These are phyloP conservation scores for Hypoxylon sp. DNA, from an alignment of 2,329 filamentous ascomycete genomes.

Conservation along the genomic window DNA sequence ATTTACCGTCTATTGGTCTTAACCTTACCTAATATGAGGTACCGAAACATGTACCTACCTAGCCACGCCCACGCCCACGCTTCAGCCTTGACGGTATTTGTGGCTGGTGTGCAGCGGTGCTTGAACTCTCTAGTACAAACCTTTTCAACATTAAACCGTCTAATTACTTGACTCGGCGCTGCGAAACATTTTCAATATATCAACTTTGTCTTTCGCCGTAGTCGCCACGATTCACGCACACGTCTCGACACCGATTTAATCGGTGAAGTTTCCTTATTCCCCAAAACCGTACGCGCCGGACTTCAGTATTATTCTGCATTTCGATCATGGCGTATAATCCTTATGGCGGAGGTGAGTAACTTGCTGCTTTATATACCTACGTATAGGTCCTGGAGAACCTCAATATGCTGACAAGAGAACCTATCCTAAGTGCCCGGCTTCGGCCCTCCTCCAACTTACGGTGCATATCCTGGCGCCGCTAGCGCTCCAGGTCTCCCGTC, in stretches of 20 bases:
- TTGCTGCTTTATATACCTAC: slow-evolving; percentile 7
- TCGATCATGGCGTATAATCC: slow-evolving; percentile 71
- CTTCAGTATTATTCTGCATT: slow-evolving; percentile 9
- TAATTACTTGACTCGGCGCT: slow-evolving; percentile 20
- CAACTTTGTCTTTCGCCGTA: slow-evolving; percentile 10
- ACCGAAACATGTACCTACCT: slow-evolving; percentile 6
- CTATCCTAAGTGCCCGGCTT: slow-evolving; percentile 69
- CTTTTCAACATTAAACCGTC: slow-evolving; percentile 29
- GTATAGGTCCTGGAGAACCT: background rate
- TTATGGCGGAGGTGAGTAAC: slow-evolving; percentile 62
- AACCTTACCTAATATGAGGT: slow-evolving; percentile 17
- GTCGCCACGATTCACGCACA: slow-evolving; percentile 6
- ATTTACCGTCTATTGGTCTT: background rate
- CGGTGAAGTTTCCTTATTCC: background rate
- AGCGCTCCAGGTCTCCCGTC: slow-evolving; percentile 78
- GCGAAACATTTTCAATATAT: slow-evolving; percentile 27
- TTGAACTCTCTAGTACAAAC: slow-evolving; percentile 12
- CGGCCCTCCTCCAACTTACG: slow-evolving; percentile 81
- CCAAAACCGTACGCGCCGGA: background rate
- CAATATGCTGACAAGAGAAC: slow-evolving; percentile 41
- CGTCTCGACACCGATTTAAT: slow-evolving; percentile 13
- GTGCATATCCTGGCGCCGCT: slow-evolving; percentile 74
- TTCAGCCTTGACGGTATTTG: slow-evolving; percentile 9
- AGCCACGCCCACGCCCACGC: background rate
- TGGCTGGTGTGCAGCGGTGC: slow-evolving; percentile 22